Evolutionary conservation across 2,329 filamentous ascomycete species (phyloP), one percentile per base, ranked within the genome.

Genomic region (Mycogone perniciosa): DNA sequence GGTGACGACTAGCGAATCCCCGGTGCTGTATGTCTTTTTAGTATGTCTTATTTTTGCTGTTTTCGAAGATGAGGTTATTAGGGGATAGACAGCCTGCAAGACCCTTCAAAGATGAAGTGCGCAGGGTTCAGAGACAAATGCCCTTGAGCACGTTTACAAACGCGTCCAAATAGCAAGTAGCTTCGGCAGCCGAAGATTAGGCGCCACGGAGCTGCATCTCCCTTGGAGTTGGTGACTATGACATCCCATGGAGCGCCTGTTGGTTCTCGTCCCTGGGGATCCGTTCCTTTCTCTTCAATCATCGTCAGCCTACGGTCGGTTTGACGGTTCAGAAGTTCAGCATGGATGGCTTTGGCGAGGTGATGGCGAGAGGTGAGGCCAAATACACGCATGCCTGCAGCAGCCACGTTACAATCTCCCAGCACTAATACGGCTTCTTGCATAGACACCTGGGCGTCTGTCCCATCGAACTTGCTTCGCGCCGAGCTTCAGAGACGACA

Each of bases 401-500:
- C 9, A 9, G 5, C 13, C 30, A 5, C 6, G 6, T 10, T 31
- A 7, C 27, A 1, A 30, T 48, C 5, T 2, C 7, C 5, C 31
- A 31, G 33, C 7, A 34, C 50, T 48, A n/a, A 52, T 31, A 13
- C 37, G 30, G 44, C n/a, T 26, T 2, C 6, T 10, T 34, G 10
- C 1, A 27, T 31, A 52, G 50, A 52, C 13, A 40, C 50, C 39
- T 70, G 77, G 76, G 69, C 75, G 41, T 73, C 71, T n/a, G 67
- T 81, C 34, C 69, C 79, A 3, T 80, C 77, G 52, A 67, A 75
- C 35, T 50, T 75, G 37, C 71, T 82, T 44, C 70, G 74, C 44
- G 75, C 75, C 55, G 79, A 82, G 62, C 69, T 82, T 20, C 67
- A 70, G 31, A 70, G 71, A 57, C 75, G 79, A 50, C 71, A 72